Conservation (phyloP, 83 land plant species). For the Picea abies region DNA sequence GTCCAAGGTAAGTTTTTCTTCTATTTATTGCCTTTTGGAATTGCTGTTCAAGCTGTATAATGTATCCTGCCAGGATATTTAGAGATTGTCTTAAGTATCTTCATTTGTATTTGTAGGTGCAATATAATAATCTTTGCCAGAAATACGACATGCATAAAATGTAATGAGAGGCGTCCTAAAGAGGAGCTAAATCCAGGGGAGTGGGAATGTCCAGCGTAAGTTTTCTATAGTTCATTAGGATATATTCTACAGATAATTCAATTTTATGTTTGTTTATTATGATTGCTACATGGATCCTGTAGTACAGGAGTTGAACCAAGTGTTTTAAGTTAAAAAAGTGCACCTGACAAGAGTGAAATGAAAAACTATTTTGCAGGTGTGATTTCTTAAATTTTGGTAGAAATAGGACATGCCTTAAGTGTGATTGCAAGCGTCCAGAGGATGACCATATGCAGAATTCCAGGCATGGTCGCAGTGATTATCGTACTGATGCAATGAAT, state of each 20-base stretch:
- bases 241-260: background rate
- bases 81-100: background rate
- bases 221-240: background rate
- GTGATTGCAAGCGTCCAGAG: constrained; percentile 31
- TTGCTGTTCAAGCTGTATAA: background rate
- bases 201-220: constrained; percentile 19
- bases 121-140: constrained; percentile 52
- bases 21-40: background rate
- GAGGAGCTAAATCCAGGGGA: background rate
- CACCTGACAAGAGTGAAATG: background rate
- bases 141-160: constrained; percentile 41
- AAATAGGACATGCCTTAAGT: constrained; percentile 43
- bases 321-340: no score
- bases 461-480: background rate
- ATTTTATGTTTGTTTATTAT: no score
- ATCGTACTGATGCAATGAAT: no score
- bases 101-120: constrained; percentile 34
- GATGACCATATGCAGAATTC: constrained; percentile 7
- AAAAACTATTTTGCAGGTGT: constrained; percentile 35
- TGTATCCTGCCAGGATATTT: background rate
- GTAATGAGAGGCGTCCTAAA: constrained; percentile 46
- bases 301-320: no score
- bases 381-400: constrained; percentile 45
- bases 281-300: background rate
- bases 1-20: constrained; percentile 27